Conservation (phyloP, 164 flowering plant genomes). For the Amborella trichopoda region DNA sequence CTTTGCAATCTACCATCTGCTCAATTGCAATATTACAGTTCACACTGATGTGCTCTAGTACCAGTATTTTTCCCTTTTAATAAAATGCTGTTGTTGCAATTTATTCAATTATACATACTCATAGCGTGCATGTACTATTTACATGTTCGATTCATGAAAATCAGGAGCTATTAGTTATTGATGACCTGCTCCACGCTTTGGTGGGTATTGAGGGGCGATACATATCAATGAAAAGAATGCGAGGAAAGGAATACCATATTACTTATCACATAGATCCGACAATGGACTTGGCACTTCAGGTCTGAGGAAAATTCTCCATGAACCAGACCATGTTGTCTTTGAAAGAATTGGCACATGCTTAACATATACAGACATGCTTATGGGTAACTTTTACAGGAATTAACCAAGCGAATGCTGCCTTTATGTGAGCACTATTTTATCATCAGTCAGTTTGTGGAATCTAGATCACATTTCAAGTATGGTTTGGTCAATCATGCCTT, state of each 20-base stretch:
- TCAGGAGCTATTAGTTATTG: constrained; percentile 88
- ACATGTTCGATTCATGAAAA: not conserved
- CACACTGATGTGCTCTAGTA: too few species aligned
- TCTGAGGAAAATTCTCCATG: constrained; percentile 5
- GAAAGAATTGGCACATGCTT: not conserved
- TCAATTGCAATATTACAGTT: too few species aligned
- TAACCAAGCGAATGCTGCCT: constrained; percentile 75
- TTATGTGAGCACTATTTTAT: constrained; percentile 73
- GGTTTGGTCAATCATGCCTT: constrained; percentile 98
- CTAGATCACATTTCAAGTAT: constrained; percentile 84
- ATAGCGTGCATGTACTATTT: too few species aligned
- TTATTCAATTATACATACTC: too few species aligned
- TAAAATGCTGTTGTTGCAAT: too few species aligned
- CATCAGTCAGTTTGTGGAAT: constrained; percentile 83
- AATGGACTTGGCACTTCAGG: constrained; percentile 93
- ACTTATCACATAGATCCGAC: constrained; percentile 74
- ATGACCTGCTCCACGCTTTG: constrained; percentile 77
- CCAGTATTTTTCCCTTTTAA: too few species aligned
- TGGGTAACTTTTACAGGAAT: constrained; percentile 43
- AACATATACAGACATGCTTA: not conserved
- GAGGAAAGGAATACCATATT: constrained; percentile 40
- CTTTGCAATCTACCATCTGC: too few species aligned
- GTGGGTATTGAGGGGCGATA: constrained; percentile 94
- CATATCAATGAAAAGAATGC: constrained; percentile 49
- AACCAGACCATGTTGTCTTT: not conserved